phyloP scores from a whole-genome alignment of 23 red algal genomes.

The Gracilariopsis chorda region DNA sequence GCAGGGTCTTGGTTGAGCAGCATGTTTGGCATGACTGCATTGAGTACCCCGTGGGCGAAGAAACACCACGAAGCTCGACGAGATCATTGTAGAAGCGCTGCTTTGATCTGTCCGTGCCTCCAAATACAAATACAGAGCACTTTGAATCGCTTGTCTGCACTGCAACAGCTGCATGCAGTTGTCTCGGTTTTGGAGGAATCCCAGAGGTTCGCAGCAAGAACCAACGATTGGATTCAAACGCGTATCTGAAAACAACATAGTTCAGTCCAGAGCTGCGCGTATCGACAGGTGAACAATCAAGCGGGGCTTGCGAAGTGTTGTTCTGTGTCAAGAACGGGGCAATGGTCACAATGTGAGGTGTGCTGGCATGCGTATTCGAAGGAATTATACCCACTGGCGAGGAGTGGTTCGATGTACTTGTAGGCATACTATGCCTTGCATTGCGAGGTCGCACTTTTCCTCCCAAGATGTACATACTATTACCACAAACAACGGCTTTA shows the following conservation, averaged over 20 bases:
- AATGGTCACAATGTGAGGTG: slow-evolving; percentile 8
- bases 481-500: slow-evolving; percentile 77
- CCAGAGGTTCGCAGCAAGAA: slow-evolving; percentile 40
- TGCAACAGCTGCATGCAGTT: slow-evolving; percentile 69
- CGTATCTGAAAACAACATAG: slow-evolving; percentile 74
- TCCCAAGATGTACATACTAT: slow-evolving; percentile 93
- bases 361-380: not conserved
- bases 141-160: slow-evolving; percentile 31
- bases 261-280: slow-evolving; percentile 71
- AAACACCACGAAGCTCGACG: slow-evolving; percentile 69
- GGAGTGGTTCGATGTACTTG: not conserved
- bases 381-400: slow-evolving; percentile 13
- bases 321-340: not conserved
- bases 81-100: slow-evolving; percentile 83
- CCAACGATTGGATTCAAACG: slow-evolving; percentile 84
- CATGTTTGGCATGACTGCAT: slow-evolving; percentile 45
- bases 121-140: slow-evolving; percentile 75
- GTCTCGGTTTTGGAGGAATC: slow-evolving; percentile 52
- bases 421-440: slow-evolving; percentile 1
- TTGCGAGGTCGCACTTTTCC: slow-evolving; percentile 82
- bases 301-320: not conserved
- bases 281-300: slow-evolving; percentile 1
- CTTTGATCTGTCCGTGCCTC: slow-evolving; percentile 84
- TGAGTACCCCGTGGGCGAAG: not conserved
- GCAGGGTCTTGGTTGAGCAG: not conserved